These are phyloP conservation scores for Podila clonocystis DNA, from an alignment of 192 early-diverging fungal genomes.

Conservation along the genomic window DNA sequence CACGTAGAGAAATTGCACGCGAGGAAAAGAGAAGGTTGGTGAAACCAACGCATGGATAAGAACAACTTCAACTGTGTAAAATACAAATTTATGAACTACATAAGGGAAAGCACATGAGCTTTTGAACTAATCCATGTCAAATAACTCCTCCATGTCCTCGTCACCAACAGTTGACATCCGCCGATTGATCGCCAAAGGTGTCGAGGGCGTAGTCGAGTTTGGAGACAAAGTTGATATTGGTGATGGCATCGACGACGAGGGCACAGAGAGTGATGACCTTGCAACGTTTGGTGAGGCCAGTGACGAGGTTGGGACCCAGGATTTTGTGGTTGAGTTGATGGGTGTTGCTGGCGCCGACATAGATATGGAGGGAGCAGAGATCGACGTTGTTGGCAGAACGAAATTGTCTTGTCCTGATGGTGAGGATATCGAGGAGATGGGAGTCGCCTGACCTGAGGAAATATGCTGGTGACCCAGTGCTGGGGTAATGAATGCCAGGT, in stretches of 20 bases:
- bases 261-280: background rate
- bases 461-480: constrained; percentile 11
- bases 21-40: no score
- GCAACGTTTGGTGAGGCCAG: background rate
- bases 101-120: no score
- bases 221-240: background rate
- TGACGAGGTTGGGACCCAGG: background rate
- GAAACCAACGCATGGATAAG: no score
- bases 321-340: background rate
- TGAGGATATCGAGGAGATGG: background rate
- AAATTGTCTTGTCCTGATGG: background rate
- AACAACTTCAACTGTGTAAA: no score
- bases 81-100: no score
- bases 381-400: background rate
- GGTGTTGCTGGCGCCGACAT: background rate
- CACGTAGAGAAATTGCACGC: no score
- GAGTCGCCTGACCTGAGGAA: constrained; percentile 13
- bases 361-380: background rate
- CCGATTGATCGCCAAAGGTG: background rate
- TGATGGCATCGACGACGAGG: constrained; percentile 2
- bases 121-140: no score
- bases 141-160: constrained; percentile 9
- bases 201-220: background rate
- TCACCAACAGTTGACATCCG: constrained; percentile 33
- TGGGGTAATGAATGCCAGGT: constrained; percentile 21